These are phyloP conservation scores for Solanum boliviense DNA, from an alignment of 257 asterid genomes.

Conservation along the genomic window DNA sequence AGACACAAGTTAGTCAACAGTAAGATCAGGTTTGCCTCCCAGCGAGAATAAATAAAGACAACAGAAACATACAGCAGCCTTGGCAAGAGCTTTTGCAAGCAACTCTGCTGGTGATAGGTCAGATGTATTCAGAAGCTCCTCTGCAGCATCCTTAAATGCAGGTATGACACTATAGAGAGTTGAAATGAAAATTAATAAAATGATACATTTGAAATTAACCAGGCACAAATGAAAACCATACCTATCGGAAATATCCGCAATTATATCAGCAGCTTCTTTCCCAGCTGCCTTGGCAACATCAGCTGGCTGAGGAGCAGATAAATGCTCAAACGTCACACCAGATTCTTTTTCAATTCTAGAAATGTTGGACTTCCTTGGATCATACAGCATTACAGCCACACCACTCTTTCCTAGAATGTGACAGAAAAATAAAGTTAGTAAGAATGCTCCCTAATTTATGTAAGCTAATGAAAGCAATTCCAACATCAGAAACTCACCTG, in stretches of 20 bases:
- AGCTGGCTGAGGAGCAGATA: slow-evolving; percentile 95
- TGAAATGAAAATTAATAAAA: not conserved
- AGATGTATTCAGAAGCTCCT: slow-evolving; percentile 55
- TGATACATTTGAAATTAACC: not conserved
- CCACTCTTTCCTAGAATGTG: slow-evolving; percentile 67
- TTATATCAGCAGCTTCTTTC: slow-evolving; percentile 65
- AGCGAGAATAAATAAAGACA: not conserved
- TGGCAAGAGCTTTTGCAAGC: slow-evolving; percentile 94
- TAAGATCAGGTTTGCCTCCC: not conserved
- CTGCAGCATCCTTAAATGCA: slow-evolving; percentile 82
- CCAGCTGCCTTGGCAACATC: slow-evolving; percentile 90
- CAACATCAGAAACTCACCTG: slow-evolving; percentile 41
- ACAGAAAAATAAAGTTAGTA: not conserved
- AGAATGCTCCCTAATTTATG: not conserved
- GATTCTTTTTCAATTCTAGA: slow-evolving; percentile 88
- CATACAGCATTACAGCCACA: slow-evolving; percentile 91
- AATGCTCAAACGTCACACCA: slow-evolving; percentile 84
- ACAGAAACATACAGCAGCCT: slow-evolving; percentile 66
- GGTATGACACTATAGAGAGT: slow-evolving; percentile 66
- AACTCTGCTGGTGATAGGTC: slow-evolving; percentile 63
- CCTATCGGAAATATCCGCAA: slow-evolving; percentile 74
- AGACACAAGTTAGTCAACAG: slow-evolving; percentile 2
- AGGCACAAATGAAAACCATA: slow-evolving; percentile 3
- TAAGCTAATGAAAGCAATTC: not conserved
- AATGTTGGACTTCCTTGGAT: slow-evolving; percentile 75